Base-by-base conservation (phyloP, 768 basidiomycete species). In the Filobasidium wieringae region DNA sequence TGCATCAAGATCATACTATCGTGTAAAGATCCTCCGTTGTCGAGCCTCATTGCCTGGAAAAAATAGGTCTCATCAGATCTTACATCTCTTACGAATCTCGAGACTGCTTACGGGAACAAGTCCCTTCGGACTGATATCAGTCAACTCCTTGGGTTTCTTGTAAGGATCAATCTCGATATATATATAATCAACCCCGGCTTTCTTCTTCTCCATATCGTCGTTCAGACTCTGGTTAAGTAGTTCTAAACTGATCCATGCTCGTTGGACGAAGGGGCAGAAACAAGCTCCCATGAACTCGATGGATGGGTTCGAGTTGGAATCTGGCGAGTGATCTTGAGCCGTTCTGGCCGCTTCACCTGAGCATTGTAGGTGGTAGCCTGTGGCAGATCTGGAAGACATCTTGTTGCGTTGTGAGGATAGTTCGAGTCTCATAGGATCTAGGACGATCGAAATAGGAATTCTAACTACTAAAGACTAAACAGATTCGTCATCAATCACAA, bases 121-220 rank as follows among this genome's bases (percentile, higher is more conserved):
- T 34, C 55, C 55, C 31, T 57, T 57, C 4, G 55, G 55, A 27
- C 55, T 50, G 22, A 57, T 37, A 24, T 57, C 55, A 11, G 50
- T 7, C 45, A 57, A 34, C 43, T 57, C 45, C 31, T 57, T 50
- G 17, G 55, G 55, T 34, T 57, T 57, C 17, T 57, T 57, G 33
- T 57, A 57, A 6, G 55, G 55, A 27, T 57, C 55, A 8, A 57
- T 47, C 26, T 57, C 55, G 32, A 57, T 37, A 31, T 57, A 57
- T 12, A 33, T n/a, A 32, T 57, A 57, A 32, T 57, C 55, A 4
- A 57, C 19, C n/a, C 40, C 40, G 6, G 43, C 27, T 17, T 4
- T 24, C 32, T 57, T 57, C n/a, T 27, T 47, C 15, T 32, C 41
- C 19, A 34, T 27, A 12, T 57, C 32, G 26, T n/a, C 19, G 4